Evolutionary conservation across 345 rosid species (phyloP), one percentile per base, ranked within the genome.

Genomic region (Lepidium aucheri): DNA sequence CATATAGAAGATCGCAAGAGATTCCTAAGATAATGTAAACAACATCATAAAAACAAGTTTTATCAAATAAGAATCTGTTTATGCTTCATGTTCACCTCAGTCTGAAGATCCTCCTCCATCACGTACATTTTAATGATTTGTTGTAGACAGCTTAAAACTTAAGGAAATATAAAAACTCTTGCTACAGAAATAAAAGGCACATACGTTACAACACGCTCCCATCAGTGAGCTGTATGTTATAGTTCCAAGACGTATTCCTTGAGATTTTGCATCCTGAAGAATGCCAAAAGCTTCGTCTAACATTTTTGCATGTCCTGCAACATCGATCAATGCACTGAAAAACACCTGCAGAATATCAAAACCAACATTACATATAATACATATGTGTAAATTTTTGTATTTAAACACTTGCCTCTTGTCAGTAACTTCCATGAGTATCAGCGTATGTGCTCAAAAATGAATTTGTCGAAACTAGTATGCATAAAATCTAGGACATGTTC

Each of bases 151-250:
- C 60, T 51, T 9, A 51, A 43, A 32, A 43, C 46, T 61, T 9
- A 18, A 51, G 18, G 18, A 12, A 43, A 30, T 26, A 17, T 16
- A 22, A 6, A 53, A 56, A n/a, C 11, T 44, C 49, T 36, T 46
- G 53, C 62, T 28, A 60, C 55, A 60, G 33, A 24, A 60, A 53
- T 68, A 52, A 54, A 67, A 56, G 49, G 65, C 49, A 79, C 96
- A 62, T 84, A 93, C 98, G 77, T 90, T 87, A 80, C 91, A 76
- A 82, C 97, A 90, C 77, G 98, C 97, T 78, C 98, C 98, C 98
- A 93, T 93, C 78, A 93, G 76, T 58, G 98, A 88, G 82, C 98
- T 90, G 71, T 90, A 93, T 71, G 91, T 69, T 76, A 93, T 63
- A 39, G 83, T 84, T 75, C 97, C 96, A 75, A 77, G 76, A 60